Percentiles rank a stretch among this genome's conserved stretches.
These are phyloP conservation scores for Colletotrichum cordylinicola DNA, from an alignment of 2,329 filamentous ascomycete genomes.

Conservation along the genomic window DNA sequence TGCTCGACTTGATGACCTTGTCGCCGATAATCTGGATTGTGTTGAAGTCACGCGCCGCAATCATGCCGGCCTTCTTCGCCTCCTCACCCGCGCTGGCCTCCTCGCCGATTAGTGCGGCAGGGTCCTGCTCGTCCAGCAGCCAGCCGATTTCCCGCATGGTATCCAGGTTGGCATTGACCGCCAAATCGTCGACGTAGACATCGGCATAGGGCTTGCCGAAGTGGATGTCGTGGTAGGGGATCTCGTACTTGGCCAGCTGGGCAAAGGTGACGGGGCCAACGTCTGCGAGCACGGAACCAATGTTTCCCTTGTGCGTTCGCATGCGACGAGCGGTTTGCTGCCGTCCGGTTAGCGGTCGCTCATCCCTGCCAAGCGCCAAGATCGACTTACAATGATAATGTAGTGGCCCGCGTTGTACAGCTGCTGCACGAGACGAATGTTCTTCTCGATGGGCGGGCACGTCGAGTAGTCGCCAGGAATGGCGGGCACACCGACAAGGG, in stretches of 20 bases:
- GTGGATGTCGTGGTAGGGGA: constrained; percentile 33
- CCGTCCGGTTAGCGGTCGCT: background rate
- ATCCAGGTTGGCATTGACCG: constrained; percentile 33
- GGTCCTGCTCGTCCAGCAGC: constrained; percentile 30
- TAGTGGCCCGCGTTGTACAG: constrained; percentile 33
- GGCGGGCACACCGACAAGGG: constrained; percentile 31
- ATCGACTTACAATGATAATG: constrained; percentile 32
- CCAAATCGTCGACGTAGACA: constrained; percentile 33
- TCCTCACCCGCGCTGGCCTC: constrained; percentile 18
- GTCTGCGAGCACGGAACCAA: constrained; percentile 31
- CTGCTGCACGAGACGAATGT: constrained; percentile 32
- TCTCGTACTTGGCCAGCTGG: constrained; percentile 30
- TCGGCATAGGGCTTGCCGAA: constrained; percentile 35
- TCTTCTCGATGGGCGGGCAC: constrained; percentile 32
- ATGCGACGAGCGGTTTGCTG: constrained; percentile 33
- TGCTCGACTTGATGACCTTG: constrained; percentile 35
- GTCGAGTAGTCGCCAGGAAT: constrained; percentile 33
- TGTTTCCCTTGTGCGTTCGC: constrained; percentile 32
- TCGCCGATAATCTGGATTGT: constrained; percentile 33
- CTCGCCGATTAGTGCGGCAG: constrained; percentile 18
- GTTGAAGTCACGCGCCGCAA: constrained; percentile 35
- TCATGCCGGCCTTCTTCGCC: constrained; percentile 30
- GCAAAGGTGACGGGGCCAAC: constrained; percentile 30
- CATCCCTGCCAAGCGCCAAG: constrained; percentile 2
- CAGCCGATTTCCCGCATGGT: constrained; percentile 34